Evolutionary conservation across 352 stramenopile species (phyloP).

Genomic region (Globisporangium orthogonon): DNA sequence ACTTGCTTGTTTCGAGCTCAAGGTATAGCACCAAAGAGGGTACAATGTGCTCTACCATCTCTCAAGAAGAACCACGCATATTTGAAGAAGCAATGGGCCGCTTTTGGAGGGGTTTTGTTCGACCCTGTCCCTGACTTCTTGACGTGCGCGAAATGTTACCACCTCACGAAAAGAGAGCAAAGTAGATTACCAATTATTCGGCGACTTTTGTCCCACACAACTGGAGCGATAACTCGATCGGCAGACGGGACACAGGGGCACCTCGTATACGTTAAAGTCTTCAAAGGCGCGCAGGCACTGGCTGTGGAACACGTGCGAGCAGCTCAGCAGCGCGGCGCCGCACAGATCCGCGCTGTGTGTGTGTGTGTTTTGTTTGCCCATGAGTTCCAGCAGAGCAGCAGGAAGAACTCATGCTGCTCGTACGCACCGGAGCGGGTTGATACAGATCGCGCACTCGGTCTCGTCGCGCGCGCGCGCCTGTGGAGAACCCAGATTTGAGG

Average conservation of each 20-base stretch:
- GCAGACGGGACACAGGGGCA: slow-evolving; percentile 72
- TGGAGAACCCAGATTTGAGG: too few relatives aligned
- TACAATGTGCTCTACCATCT: too few relatives aligned
- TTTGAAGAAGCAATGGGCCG: too few relatives aligned
- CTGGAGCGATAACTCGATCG: slow-evolving; percentile 30
- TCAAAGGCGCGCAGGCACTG: slow-evolving; percentile 76
- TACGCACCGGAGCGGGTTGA: slow-evolving; percentile 57
- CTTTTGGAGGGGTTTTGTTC: too few relatives aligned
- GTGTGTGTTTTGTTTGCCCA: too few relatives aligned
- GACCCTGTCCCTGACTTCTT: too few relatives aligned
- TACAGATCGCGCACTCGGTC: slow-evolving; percentile 76
- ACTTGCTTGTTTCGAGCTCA: too few relatives aligned
- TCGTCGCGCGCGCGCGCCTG: slow-evolving; percentile 43
- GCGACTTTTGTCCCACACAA: neutral
- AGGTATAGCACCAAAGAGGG: too few relatives aligned
- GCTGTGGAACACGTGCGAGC: slow-evolving; percentile 70
- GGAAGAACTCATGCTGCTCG: neutral
- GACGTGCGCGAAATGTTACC: too few relatives aligned
- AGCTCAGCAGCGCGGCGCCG: slow-evolving; percentile 61
- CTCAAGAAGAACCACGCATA: too few relatives aligned
- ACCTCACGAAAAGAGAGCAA: too few relatives aligned
- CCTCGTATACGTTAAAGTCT: slow-evolving; percentile 84
- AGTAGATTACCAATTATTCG: too few relatives aligned
- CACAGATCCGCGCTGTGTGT: slow-evolving; percentile 20
- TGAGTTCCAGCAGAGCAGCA: neutral